Conservation (phyloP, 768 basidiomycete genomes). For the Podaxis sp. region DNA sequence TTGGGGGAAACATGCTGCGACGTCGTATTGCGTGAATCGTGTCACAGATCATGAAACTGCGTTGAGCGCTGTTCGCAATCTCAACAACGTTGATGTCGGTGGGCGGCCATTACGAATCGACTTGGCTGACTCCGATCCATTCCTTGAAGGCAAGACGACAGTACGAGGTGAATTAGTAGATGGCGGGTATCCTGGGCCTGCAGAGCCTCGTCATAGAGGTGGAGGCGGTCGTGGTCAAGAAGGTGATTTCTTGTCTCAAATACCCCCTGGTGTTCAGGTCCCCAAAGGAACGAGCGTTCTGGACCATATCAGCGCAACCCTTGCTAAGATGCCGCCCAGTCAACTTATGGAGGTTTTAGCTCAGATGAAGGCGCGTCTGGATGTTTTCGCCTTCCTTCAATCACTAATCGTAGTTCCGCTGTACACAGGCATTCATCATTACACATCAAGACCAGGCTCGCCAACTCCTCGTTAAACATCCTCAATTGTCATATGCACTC, state of each 20-base stretch:
- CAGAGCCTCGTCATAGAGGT: conserved; percentile 52
- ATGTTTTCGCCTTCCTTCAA: conserved; percentile 12
- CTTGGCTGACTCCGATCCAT: conserved; percentile 89
- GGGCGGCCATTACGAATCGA: conserved; percentile 93
- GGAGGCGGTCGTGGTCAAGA: conserved; percentile 41
- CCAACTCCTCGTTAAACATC: conserved; percentile 72
- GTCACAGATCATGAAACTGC: conserved; percentile 90
- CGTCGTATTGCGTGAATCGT: conserved; percentile 2
- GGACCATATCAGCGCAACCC: conserved; percentile 81
- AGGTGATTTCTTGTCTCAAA: conserved; percentile 52
- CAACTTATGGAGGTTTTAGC: conserved; percentile 91
- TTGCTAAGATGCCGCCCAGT: conserved; percentile 77
- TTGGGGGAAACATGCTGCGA: conserved; percentile 7
- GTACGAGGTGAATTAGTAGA: conserved; percentile 79
- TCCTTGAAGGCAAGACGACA: conserved; percentile 87
- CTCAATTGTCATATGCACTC: conserved; percentile 92
- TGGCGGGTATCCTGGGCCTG: conserved; percentile 51
- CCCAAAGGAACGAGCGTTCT: conserved; percentile 66
- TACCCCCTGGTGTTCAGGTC: conserved; percentile 77
- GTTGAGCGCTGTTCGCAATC: conserved; percentile 89
- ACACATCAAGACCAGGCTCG: conserved; percentile 89
- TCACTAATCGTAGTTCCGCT: conserved; percentile 4
- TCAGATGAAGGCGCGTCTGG: conserved; percentile 88
- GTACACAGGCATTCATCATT: conserved; percentile 78
- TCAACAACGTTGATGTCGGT: conserved; percentile 89